Evolutionary conservation across 495 filamentous ascomycete species (phyloP).

Genomic region (Aspergillus haitiensis): DNA sequence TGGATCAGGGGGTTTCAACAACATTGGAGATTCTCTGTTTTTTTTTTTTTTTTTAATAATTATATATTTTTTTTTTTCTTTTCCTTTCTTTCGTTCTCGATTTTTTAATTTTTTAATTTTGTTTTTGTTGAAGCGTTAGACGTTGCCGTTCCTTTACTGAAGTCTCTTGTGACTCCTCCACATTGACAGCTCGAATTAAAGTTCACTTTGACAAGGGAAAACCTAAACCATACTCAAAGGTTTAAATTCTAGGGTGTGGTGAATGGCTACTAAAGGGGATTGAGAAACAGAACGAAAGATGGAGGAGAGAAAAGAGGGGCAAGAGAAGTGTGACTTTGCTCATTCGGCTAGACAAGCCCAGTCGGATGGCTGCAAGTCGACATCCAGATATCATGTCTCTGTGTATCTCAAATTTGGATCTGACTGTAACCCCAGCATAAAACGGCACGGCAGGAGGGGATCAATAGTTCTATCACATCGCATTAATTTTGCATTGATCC

Average conservation of each 20-base stretch:
- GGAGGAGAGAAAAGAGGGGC: background rate
- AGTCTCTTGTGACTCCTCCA: background rate
- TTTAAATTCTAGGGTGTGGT: background rate
- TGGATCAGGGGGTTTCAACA: no score
- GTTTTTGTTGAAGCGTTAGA: background rate
- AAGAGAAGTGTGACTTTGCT: background rate
- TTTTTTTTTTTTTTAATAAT: no score
- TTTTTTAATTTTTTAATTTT: no score
- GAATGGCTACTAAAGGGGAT: background rate
- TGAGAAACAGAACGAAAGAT: background rate
- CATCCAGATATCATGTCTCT: background rate
- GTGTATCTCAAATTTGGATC: constrained; percentile 8
- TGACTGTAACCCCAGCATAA: constrained; percentile 9
- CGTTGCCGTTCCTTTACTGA: background rate
- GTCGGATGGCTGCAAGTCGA: background rate
- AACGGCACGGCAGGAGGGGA: background rate
- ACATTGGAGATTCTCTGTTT: no score
- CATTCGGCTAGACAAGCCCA: background rate
- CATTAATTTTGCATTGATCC: constrained; percentile 11
- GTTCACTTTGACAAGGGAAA: constrained; percentile 12
- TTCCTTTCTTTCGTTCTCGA: no score
- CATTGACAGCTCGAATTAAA: constrained; percentile 6
- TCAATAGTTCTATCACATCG: constrained; percentile 20
- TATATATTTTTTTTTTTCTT: no score
- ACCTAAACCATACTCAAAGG: constrained; percentile 1